phyloP scores from a whole-genome alignment of 176 grass and related monocot genomes.

The Triticum monococcum region DNA sequence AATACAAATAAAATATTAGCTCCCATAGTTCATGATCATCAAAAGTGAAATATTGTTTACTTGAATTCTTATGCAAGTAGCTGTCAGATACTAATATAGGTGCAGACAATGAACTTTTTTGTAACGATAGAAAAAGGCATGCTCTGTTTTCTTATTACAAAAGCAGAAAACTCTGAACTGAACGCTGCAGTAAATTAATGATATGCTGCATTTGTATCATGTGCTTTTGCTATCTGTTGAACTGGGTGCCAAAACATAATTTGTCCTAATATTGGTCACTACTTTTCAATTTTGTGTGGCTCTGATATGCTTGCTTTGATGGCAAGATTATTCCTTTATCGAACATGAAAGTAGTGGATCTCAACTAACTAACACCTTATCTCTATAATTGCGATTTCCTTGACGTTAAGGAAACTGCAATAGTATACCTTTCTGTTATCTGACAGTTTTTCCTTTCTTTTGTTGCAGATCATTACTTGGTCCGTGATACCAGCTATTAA shows the following conservation, averaged over 20 bases:
- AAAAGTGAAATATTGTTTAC: background rate
- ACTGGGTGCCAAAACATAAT: background rate
- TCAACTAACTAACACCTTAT: background rate
- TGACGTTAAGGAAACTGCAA: slow-evolving; percentile 14
- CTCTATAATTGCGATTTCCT: background rate
- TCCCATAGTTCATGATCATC: background rate
- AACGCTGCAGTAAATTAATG: background rate
- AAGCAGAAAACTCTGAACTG: background rate
- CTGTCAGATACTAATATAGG: background rate
- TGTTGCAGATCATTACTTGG: slow-evolving; percentile 87
- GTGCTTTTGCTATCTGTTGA: background rate
- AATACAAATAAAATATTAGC: background rate
- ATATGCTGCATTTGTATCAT: background rate
- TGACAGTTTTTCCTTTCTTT: slow-evolving; percentile 11
- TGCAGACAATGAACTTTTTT: background rate
- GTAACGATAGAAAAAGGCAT: background rate
- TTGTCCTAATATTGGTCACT: background rate
- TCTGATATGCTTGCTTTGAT: background rate
- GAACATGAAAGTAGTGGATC: slow-evolving; percentile 1
- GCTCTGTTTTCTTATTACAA: background rate
- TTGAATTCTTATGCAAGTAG: background rate
- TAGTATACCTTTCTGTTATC: slow-evolving; percentile 2
- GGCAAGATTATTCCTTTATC: background rate
- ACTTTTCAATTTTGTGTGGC: background rate
- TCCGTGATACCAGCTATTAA: slow-evolving; percentile 72